These are phyloP conservation scores for Xylaria telfairii DNA, from an alignment of 495 filamentous ascomycete species.

Conservation along the genomic window DNA sequence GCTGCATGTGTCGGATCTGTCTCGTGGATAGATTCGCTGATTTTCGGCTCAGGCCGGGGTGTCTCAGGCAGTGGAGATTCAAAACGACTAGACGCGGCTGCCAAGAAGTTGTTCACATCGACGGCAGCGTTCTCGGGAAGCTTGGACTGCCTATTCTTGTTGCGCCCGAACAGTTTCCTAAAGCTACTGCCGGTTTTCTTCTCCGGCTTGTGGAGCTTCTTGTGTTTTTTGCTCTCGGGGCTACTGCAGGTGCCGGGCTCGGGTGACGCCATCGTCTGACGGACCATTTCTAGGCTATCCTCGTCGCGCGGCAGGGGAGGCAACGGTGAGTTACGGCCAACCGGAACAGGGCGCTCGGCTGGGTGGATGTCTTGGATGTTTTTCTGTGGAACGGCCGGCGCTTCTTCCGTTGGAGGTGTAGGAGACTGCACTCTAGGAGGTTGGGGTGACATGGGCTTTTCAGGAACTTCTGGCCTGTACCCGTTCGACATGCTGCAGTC, in stretches of 20 bases:
- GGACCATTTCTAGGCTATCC: constrained; percentile 45
- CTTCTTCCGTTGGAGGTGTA: constrained; percentile 13
- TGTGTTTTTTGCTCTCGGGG: constrained; percentile 54
- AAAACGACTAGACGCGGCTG: constrained; percentile 29
- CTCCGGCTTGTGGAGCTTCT: constrained; percentile 64
- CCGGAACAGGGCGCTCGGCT: constrained; percentile 39
- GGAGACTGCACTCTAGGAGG: constrained; percentile 21
- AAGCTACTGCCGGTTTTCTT: constrained; percentile 56
- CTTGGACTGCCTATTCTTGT: constrained; percentile 60
- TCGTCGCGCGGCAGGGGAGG: constrained; percentile 48
- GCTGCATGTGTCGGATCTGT: constrained; percentile 34
- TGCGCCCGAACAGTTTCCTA: constrained; percentile 68
- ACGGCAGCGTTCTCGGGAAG: constrained; percentile 54
- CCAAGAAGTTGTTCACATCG: constrained; percentile 45
- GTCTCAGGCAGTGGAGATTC: constrained; percentile 32
- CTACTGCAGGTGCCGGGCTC: constrained; percentile 47
- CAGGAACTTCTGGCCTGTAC: constrained; percentile 41
- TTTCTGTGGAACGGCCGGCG: constrained; percentile 39
- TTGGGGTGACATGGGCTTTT: constrained; percentile 37
- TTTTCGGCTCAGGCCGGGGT: constrained; percentile 32
- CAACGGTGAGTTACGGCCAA: constrained; percentile 44
- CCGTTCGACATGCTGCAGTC: constrained; percentile 37
- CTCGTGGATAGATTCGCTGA: constrained; percentile 38
- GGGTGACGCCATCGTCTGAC: constrained; percentile 50
- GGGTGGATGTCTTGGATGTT: constrained; percentile 44